Evolutionary conservation across 2,329 filamentous ascomycete species (phyloP).

Genomic region (Aureobasidium sp.): DNA sequence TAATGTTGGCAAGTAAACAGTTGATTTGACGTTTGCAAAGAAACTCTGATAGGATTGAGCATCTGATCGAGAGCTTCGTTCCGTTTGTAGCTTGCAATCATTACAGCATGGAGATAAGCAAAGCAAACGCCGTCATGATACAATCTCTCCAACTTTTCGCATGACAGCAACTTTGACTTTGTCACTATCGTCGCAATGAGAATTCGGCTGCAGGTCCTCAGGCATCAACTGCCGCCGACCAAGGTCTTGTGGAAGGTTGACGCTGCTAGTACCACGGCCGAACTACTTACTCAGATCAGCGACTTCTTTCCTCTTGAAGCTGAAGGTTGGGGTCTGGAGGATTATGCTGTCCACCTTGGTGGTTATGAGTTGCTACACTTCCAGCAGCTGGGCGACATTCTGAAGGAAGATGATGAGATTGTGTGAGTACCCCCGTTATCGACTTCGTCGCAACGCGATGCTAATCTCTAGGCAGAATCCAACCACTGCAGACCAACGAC

Average conservation of each 20-base stretch:
- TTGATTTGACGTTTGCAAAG: not conserved
- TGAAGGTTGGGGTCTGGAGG: slow-evolving; percentile 76
- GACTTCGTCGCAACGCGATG: not conserved
- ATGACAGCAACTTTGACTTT: not conserved
- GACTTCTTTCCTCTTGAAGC: slow-evolving; percentile 75
- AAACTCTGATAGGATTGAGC: not conserved
- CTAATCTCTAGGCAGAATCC: slow-evolving; percentile 52
- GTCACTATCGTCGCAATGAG: slow-evolving; percentile 47
- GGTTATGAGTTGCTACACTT: slow-evolving; percentile 87
- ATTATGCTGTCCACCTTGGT: slow-evolving; percentile 75
- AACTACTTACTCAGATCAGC: slow-evolving; percentile 72
- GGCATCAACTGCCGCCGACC: slow-evolving; percentile 65
- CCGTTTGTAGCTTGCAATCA: not conserved
- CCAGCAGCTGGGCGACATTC: slow-evolving; percentile 58
- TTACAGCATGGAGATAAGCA: not conserved
- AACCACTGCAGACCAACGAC: slow-evolving; percentile 68
- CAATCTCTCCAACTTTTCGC: not conserved
- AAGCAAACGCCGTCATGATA: not conserved
- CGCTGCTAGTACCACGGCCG: slow-evolving; percentile 54
- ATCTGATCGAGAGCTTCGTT: not conserved
- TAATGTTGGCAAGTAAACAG: not conserved
- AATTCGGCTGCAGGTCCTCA: slow-evolving; percentile 64
- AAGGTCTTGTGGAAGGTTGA: slow-evolving; percentile 64
- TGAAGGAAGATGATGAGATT: slow-evolving; percentile 79
- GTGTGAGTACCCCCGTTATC: slow-evolving; percentile 48